Conservation (phyloP, 1,139 yeast species). For the Nadsonia commutata region DNA sequence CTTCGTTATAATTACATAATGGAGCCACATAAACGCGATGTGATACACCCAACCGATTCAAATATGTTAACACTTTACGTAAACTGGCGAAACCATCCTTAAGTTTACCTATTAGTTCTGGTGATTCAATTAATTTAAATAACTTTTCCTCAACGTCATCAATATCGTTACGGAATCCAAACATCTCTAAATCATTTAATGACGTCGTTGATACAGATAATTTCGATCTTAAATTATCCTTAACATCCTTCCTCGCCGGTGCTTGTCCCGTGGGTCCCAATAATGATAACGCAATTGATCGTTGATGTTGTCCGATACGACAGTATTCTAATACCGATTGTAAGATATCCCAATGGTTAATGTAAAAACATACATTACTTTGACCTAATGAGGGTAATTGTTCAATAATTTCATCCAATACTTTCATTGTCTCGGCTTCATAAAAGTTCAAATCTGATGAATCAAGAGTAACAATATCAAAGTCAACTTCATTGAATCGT, state of each 20-base stretch:
- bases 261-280: constrained; percentile 67
- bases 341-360: constrained; percentile 71
- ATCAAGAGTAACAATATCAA: constrained; percentile 47
- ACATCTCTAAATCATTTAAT: constrained; percentile 62
- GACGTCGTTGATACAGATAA: constrained; percentile 69
- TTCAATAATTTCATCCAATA: constrained; percentile 56
- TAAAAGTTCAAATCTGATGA: constrained; percentile 34
- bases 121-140: constrained; percentile 58
- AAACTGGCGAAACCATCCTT: constrained; percentile 51
- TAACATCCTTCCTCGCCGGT: constrained; percentile 50
- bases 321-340: constrained; percentile 67
- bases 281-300: constrained; percentile 50
- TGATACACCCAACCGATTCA: constrained; percentile 46
- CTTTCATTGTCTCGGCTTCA: constrained; percentile 81
- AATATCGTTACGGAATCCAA: constrained; percentile 59
- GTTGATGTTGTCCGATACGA: constrained; percentile 57
- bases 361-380: constrained; percentile 39
- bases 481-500: constrained; percentile 67
- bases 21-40: constrained; percentile 44
- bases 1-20: constrained; percentile 64
- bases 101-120: constrained; percentile 46
- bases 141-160: constrained; percentile 49
- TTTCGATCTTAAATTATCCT: constrained; percentile 49
- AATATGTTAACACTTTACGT: constrained; percentile 37
- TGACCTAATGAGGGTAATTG: constrained; percentile 51